Base-by-base conservation (phyloP, 1,139 yeast species). In the Yamadazyma triangularis region DNA sequence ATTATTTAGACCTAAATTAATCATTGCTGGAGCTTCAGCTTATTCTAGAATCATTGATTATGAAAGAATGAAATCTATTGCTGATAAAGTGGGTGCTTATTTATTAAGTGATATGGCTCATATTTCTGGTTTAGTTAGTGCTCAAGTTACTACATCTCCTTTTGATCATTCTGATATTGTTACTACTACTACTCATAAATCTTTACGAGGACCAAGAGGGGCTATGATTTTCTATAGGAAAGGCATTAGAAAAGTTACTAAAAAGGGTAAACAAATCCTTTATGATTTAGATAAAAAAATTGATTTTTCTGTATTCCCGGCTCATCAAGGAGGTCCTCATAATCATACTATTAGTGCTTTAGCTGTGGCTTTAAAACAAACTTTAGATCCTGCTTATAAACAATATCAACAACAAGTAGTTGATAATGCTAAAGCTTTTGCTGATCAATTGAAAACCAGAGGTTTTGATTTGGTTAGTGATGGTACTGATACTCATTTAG, bases 281-380 rank as follows among this genome's bases (percentile, higher is more conserved):
- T 89, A 87, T 60, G 96, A 88, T 41, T 75, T 89, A 54, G 96
- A 89, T 56, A 78, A 76, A 60, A 85, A 82, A 54, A 87, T 89
- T 62, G 89, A 89, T 72, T 89, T 89, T 57, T 85, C 95, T 15
- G 96, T 89, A 26, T 89, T 89, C 85, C 97, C 97, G 47, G 97
- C 95, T 37, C 96, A 89, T 63, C 97, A 89, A 71, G 97, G 97
- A 69, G 97, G 97, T 53, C 97, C 97, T 47, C 96, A 89, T 64
- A 89, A 89, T 71, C 96, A 89, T 64, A 89, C 96, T 48, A 89
- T 89, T 53, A 83, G 96, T 44, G 97, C 96, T 9, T 68, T 89
- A 48, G 94, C 96, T 6, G 95, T 86, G 38, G 96, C 96, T 15
- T 76, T 89, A 56, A 87, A 87, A 58, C 96, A 89, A 70, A 88